Percentiles rank a stretch among this genome's conserved stretches.
These are phyloP conservation scores for Dentipellis fragilis DNA, from an alignment of 768 basidiomycete species.

Conservation along the genomic window DNA sequence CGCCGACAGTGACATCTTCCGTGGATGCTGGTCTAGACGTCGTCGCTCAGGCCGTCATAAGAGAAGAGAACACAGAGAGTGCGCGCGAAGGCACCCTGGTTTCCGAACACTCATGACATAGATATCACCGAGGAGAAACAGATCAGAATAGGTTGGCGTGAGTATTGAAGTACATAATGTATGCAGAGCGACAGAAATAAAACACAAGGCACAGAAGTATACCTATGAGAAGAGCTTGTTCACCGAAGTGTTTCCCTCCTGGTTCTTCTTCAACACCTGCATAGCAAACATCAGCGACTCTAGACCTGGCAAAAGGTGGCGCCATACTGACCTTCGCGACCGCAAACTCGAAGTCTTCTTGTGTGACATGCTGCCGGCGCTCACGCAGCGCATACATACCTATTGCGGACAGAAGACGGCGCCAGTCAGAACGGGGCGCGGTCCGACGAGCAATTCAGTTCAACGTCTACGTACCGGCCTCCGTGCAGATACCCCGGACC, in stretches of 20 bases:
- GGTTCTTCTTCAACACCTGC: conserved; percentile 89
- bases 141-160: not conserved
- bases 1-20: too few species aligned
- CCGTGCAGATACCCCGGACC: conserved; percentile 93
- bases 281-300: not conserved
- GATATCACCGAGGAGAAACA: not conserved
- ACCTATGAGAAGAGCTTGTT: conserved; percentile 86
- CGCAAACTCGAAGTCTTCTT: conserved; percentile 98
- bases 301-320: conserved; percentile 1
- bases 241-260: conserved; percentile 87
- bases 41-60: too few species aligned
- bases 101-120: not conserved
- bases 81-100: too few species aligned
- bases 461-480: conserved; percentile 56
- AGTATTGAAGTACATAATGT: not conserved
- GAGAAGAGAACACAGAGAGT: too few species aligned
- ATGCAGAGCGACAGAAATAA: not conserved
- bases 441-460: not conserved
- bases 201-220: too few species aligned
- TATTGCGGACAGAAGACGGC: conserved; percentile 15
- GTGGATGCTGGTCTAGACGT: too few species aligned
- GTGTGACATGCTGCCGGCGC: conserved; percentile 92
- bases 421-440: not conserved
- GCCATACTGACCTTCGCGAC: conserved; percentile 69
- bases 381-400: conserved; percentile 97